phyloP scores from a whole-genome alignment of 306 rosid species.

The Quillaja saponaria region DNA sequence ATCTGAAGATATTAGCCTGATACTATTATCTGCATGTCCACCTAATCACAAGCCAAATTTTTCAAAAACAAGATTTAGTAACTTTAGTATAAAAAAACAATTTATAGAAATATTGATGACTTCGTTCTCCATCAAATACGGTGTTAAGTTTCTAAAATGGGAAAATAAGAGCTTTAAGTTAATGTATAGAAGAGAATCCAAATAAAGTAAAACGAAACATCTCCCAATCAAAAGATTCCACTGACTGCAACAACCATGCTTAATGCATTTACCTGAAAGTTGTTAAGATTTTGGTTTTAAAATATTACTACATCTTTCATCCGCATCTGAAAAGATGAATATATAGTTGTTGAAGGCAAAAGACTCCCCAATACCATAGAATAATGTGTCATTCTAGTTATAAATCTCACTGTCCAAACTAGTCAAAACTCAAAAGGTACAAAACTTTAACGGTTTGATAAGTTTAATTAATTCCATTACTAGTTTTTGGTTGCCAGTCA shows the following conservation, averaged over 20 bases:
- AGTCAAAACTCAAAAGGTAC: no score
- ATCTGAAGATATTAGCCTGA: constrained; percentile 78
- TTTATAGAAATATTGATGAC: constrained; percentile 9
- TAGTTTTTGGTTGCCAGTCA: no score
- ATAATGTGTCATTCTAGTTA: constrained; percentile 20
- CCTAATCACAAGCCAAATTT: constrained; percentile 55
- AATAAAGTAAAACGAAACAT: not conserved
- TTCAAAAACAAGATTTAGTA: constrained; percentile 27
- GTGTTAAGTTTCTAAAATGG: constrained; percentile 27
- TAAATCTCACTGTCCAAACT: constrained; percentile 1
- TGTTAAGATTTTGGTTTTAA: not conserved
- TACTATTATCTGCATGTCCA: constrained; percentile 89
- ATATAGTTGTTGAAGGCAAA: constrained; percentile 17
- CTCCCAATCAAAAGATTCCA: constrained; percentile 11
- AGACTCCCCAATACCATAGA: constrained; percentile 1
- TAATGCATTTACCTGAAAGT: not conserved
- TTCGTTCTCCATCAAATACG: no score
- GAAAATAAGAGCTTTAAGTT: constrained; percentile 2
- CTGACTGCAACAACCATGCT: constrained; percentile 8
- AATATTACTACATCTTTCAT: not conserved
- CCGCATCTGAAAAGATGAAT: no score
- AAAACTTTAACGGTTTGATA: not conserved
- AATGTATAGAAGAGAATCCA: constrained; percentile 4
- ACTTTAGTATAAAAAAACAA: constrained; percentile 20
- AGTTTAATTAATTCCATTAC: not conserved